These are phyloP conservation scores for Rutstroemia sydowiana DNA, from an alignment of 2,329 filamentous ascomycete genomes.

Conservation along the genomic window DNA sequence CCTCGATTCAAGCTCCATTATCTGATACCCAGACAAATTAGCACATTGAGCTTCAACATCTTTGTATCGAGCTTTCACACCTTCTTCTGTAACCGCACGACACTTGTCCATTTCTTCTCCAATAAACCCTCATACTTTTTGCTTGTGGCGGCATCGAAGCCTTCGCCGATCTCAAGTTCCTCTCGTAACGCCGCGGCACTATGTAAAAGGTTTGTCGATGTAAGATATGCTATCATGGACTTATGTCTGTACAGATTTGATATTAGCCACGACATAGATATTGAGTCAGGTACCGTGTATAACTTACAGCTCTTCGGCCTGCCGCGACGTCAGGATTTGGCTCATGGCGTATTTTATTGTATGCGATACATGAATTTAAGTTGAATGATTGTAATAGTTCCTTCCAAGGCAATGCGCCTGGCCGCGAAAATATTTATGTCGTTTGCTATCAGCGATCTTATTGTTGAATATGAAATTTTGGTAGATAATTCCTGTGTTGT, in stretches of 20 bases:
- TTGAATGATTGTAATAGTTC: neutral
- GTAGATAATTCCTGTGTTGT: neutral
- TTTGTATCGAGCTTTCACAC: slow-evolving; percentile 36
- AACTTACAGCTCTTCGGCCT: slow-evolving; percentile 82
- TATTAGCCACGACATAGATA: slow-evolving; percentile 18
- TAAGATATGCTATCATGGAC: slow-evolving; percentile 83
- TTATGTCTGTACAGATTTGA: slow-evolving; percentile 59
- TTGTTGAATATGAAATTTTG: neutral
- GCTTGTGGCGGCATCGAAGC: slow-evolving; percentile 70
- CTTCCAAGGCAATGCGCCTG: slow-evolving; percentile 20
- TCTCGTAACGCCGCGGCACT: slow-evolving; percentile 65
- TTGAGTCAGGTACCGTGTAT: slow-evolving; percentile 4
- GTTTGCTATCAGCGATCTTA: neutral
- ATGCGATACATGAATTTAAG: slow-evolving; percentile 12
- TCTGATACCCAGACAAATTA: slow-evolving; percentile 42
- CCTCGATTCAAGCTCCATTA: slow-evolving; percentile 84
- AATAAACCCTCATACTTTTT: slow-evolving; percentile 93
- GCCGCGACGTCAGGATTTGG: slow-evolving; percentile 67
- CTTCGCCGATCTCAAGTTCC: slow-evolving; percentile 63
- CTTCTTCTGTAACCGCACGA: slow-evolving; percentile 94
- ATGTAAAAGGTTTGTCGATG: slow-evolving; percentile 62
- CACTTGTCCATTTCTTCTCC: slow-evolving; percentile 98
- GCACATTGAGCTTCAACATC: neutral
- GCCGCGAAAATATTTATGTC: neutral
- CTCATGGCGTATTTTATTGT: slow-evolving; percentile 47